phyloP scores from a whole-genome alignment of 1,284 basidiomycete genomes.

The Cryptococcus sp. region DNA sequence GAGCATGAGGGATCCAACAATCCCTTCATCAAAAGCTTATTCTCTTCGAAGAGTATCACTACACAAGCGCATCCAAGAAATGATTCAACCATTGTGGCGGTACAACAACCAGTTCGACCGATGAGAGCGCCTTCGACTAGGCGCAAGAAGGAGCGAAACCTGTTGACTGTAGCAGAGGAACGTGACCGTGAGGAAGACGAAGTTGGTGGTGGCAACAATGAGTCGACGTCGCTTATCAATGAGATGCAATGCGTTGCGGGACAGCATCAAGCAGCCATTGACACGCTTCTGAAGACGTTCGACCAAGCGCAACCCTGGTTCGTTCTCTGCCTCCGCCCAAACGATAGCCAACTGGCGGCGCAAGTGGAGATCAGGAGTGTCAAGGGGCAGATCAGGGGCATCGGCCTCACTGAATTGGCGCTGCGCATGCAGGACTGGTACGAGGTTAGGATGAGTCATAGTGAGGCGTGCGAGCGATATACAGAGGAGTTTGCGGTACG shows the following conservation, averaged over 20 bases:
- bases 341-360: conserved; percentile 90
- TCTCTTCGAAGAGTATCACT: conserved; percentile 81
- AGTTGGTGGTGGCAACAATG: conserved; percentile 44
- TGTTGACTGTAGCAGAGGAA: conserved; percentile 62
- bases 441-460: conserved; percentile 81
- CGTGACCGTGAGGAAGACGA: conserved; percentile 59
- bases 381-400: conserved; percentile 84
- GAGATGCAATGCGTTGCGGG: conserved; percentile 72
- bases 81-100: conserved; percentile 90
- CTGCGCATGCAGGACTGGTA: conserved; percentile 65
- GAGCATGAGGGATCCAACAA: conserved; percentile 77
- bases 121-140: conserved; percentile 88
- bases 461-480: conserved; percentile 86
- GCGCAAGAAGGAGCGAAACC: conserved; percentile 63
- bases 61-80: conserved; percentile 87
- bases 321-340: conserved; percentile 89
- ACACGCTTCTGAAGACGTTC: conserved; percentile 83
- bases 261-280: conserved; percentile 79
- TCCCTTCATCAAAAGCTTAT: conserved; percentile 87
- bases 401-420: conserved; percentile 78
- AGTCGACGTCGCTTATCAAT: conserved; percentile 68
- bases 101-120: conserved; percentile 88
- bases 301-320: conserved; percentile 91
- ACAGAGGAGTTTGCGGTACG: conserved; percentile 57
- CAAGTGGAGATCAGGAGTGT: conserved; percentile 89